Evolutionary conservation across 2,329 filamentous ascomycete genomes (phyloP).

Genomic region (Phialophora chinensis): DNA sequence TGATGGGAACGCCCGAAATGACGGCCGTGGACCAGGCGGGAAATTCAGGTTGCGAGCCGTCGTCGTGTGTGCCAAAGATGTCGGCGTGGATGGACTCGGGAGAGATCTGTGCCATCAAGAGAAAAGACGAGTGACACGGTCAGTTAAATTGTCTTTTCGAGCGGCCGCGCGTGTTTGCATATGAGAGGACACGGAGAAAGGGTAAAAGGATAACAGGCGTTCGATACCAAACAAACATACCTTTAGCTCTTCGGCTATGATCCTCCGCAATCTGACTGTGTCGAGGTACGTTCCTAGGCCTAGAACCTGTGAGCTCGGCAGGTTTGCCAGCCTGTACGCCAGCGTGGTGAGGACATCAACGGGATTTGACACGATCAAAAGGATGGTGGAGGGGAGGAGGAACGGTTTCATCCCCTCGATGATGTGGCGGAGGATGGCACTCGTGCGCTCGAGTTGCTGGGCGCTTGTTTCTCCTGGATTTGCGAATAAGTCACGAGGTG

Average conservation of each 20-base stretch:
- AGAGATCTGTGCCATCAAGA: neutral
- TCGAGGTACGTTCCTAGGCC: neutral
- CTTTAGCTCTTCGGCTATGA: neutral
- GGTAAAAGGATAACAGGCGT: too few species aligned
- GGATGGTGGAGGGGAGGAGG: constrained; percentile 47
- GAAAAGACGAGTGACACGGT: neutral
- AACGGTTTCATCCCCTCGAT: constrained; percentile 55
- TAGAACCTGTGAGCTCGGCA: neutral
- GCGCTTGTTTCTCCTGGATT: neutral
- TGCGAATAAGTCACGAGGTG: neutral
- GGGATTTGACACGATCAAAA: constrained; percentile 61
- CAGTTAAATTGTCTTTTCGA: neutral
- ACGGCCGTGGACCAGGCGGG: neutral
- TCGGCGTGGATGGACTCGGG: neutral
- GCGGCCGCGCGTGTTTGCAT: too few species aligned
- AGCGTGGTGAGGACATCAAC: constrained; percentile 62
- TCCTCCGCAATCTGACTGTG: neutral
- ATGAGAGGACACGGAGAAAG: too few species aligned
- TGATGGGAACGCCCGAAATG: neutral
- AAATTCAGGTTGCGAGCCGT: neutral
- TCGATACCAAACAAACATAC: neutral
- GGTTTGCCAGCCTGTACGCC: constrained; percentile 53
- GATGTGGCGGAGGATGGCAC: neutral
- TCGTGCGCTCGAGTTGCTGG: neutral
- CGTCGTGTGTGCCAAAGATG: neutral